Evolutionary conservation across 441 rosid species (phyloP), one percentile per base, ranked within the genome.

Genomic region (Kokia cookei): DNA sequence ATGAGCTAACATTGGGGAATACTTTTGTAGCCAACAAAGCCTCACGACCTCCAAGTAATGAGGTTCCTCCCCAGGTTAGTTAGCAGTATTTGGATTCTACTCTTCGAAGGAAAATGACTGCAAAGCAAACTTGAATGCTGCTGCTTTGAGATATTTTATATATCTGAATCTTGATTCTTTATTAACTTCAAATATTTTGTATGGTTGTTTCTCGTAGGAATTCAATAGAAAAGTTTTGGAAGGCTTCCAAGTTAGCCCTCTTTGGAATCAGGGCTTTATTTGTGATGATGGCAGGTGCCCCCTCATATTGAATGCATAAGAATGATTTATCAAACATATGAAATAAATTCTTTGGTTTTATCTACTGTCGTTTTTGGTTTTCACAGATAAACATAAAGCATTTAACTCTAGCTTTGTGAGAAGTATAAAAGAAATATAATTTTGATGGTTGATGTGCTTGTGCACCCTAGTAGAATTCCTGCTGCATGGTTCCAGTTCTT

Each of bases 201-300:
- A 3, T 61, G 19, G 17, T 64, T 42, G 22, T 64, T 82, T 29
- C n/a, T 55, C 13, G 62, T 73, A 95, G 99, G 99, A 91, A 64
- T 95, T 95, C 72, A 86, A 83, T 64, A 76, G 68, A 72, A 87
- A 86, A 76, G 98, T 95, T 47, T 79, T 72, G 11, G 90, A 95
- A 90, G 99, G 99, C 64, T 95, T 93, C 81, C 99, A 95, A 88
- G 98, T 87, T 62, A 93, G 84, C 69, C 99, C 99, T 64, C 74
- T 90, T 71, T 93, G 99, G 98, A 86, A 93, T 85, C 97, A 93
- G 86, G 99, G 99, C 72, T 90, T 79, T 81, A 93, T 95, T 76
- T 75, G 81, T 60, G 96, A 93, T 81, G 97, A 93, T 85, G 99
- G 97, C 80, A 87, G 98, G 99, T 95, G 77, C 32, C 24, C 79